Evolutionary conservation across 768 basidiomycete genomes (phyloP).

Genomic region (Lepiota brunneoincarnata): DNA sequence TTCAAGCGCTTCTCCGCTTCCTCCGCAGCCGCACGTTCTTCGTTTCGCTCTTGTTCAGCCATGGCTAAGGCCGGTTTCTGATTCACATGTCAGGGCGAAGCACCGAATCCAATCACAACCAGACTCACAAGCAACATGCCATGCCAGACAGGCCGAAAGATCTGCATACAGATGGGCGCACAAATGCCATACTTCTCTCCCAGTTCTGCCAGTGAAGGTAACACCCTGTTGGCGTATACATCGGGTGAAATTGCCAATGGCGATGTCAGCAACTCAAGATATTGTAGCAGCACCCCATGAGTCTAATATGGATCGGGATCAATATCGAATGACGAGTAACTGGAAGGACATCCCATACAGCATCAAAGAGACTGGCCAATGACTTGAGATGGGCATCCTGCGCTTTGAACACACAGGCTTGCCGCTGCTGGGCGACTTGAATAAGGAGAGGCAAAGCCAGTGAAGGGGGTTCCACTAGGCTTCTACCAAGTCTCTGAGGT

Average conservation of each 20-base stretch:
- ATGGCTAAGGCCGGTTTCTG: constrained; percentile 61
- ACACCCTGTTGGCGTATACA: constrained; percentile 70
- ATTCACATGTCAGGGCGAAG: constrained; percentile 10
- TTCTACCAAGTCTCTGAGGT: constrained; percentile 63
- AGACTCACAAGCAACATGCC: constrained; percentile 55
- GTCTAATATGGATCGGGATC: constrained; percentile 47
- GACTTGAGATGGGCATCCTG: constrained; percentile 81
- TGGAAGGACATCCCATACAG: constrained; percentile 49
- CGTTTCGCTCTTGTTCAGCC: constrained; percentile 55
- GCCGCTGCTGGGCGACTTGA: constrained; percentile 88
- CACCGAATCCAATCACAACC: constrained; percentile 6
- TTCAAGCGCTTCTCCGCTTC: constrained; percentile 82
- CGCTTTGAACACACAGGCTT: constrained; percentile 76
- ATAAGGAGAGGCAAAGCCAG: constrained; percentile 88
- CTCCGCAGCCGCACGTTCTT: constrained; percentile 53
- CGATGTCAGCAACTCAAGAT: constrained; percentile 81
- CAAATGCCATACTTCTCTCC: constrained; percentile 76
- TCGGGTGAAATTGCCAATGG: constrained; percentile 62
- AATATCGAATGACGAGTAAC: constrained; percentile 16
- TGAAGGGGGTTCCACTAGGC: constrained; percentile 56
- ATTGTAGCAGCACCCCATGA: constrained; percentile 90
- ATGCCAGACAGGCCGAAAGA: constrained; percentile 81
- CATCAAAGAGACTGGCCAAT: constrained; percentile 83
- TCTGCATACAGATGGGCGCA: constrained; percentile 90
- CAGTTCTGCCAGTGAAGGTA: constrained; percentile 76